These are phyloP conservation scores for Fusarium zealandicum DNA, from an alignment of 2,329 filamentous ascomycete species.

Conservation along the genomic window DNA sequence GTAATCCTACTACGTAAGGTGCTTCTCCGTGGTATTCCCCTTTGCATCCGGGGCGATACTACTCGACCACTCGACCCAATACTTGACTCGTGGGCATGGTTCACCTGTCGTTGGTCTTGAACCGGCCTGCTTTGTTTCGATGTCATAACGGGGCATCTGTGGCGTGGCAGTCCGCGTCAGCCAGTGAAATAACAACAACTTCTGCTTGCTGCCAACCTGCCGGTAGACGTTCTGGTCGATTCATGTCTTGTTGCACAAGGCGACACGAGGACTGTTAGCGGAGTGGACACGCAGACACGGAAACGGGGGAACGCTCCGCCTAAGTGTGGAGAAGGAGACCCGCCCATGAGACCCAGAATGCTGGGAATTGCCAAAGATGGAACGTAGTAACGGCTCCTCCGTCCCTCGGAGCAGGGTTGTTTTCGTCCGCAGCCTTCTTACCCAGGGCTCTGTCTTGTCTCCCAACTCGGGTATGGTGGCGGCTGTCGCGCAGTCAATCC, in stretches of 20 bases:
- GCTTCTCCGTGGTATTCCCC: conserved; percentile 35
- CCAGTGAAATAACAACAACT: not conserved
- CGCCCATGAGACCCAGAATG: not conserved
- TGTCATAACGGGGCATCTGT: no score
- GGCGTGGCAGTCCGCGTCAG: no score
- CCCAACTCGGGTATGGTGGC: conserved; percentile 6
- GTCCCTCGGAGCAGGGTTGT: not conserved
- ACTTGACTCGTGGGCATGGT: no score
- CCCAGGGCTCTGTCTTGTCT: conserved; percentile 1
- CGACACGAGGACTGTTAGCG: not conserved
- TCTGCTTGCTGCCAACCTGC: conserved; percentile 2
- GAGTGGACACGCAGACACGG: not conserved
- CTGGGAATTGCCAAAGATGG: conserved; percentile 4
- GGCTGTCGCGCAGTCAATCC: conserved; percentile 5
- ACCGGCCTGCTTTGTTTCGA: no score
- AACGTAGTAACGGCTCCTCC: not conserved
- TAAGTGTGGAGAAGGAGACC: conserved; percentile 9
- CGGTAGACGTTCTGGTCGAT: not conserved
- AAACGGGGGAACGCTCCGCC: conserved; percentile 3
- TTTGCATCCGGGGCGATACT: conserved; percentile 22
- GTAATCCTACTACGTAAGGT: no score
- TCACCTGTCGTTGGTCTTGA: no score
- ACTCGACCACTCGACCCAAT: no score
- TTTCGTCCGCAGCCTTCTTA: no score
- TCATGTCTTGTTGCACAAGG: conserved; percentile 8